phyloP scores from a whole-genome alignment of 176 grass and related monocot species.

The Elymus sibiricus region DNA sequence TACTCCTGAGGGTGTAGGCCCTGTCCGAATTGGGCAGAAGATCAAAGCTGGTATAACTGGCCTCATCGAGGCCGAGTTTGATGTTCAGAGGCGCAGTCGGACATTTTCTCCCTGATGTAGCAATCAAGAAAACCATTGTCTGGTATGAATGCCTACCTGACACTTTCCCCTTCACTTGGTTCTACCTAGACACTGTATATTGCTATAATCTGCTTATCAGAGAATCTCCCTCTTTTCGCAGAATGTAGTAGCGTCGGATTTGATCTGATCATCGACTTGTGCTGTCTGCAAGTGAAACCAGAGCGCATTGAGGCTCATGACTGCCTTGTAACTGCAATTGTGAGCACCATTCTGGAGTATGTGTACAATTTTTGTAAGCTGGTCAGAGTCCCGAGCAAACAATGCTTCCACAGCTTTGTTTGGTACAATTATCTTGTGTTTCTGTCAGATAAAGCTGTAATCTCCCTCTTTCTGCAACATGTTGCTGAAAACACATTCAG shows the following conservation, averaged over 20 bases:
- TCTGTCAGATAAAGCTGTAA: slow-evolving; percentile 5
- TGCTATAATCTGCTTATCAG: not conserved
- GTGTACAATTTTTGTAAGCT: slow-evolving; percentile 18
- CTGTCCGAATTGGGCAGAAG: slow-evolving; percentile 79
- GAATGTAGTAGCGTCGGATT: slow-evolving; percentile 1
- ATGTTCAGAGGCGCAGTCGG: slow-evolving; percentile 70
- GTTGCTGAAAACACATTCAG: not conserved
- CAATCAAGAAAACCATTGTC: slow-evolving; percentile 13
- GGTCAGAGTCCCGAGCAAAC: not conserved
- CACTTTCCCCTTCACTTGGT: not conserved
- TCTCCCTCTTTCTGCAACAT: slow-evolving; percentile 7
- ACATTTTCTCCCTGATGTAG: slow-evolving; percentile 39
- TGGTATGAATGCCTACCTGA: not conserved
- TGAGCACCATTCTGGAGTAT: not conserved
- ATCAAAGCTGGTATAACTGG: slow-evolving; percentile 91
- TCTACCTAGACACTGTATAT: not conserved
- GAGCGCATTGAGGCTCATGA: not conserved
- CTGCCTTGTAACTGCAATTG: not conserved
- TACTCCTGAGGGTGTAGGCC: slow-evolving; percentile 85
- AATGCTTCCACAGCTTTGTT: not conserved
- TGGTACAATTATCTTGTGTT: not conserved
- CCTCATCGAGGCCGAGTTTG: slow-evolving; percentile 83
- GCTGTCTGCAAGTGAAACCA: slow-evolving; percentile 22
- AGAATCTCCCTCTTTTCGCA: not conserved
- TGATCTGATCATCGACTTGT: not conserved